Base-by-base conservation (phyloP, 1,139 yeast genomes). In the Diutina sp. region DNA sequence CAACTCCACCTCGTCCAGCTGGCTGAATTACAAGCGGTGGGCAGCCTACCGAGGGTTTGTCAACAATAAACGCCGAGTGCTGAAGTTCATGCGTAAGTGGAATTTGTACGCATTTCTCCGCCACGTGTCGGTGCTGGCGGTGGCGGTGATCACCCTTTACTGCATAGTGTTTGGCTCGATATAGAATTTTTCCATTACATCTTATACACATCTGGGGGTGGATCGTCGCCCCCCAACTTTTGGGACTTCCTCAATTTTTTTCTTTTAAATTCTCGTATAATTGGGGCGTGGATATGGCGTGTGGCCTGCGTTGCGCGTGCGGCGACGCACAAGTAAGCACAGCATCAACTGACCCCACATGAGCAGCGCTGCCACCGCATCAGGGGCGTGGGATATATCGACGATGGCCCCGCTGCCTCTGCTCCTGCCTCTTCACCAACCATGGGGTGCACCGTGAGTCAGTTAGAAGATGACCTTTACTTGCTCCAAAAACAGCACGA, bases 61-160 rank as follows among this genome's bases (percentile, higher is more conserved):
- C 16, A 16, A 35, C 18, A 18, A 46, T 48, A 30, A 46, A 48
- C 55, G 29, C n/a, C 38, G 46, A 18, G 30, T 46, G 55, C 18
- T 46, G 29, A 46, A 55, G 12, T 50, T 56, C 29, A 41, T 60
- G 51, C 59, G 60, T 45, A 60, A 61, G 48, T 63, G 65, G 62
- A 62, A 63, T 53, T 54, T 64, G 32, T 53, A 59, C 11, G 50
- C 55, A n/a, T 62, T 61, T 30, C 21, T 58, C n/a, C 58, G 58
- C 41, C 65, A 63, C 29, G 21, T 32, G n/a, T 4, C 44, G 14
- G 44, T 38, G 12, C 32, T 50, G 30, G 44, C 53, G 16, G 28
- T 21, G 14, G 28, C 35, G n/a, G 28, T 50, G n/a, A 50, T 50
- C 14, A 7, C 32, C 12, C 32, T 50, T 6, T 50, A 50, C 32